Evolutionary conservation across 1,284 basidiomycete genomes (phyloP).

Genomic region (Blastosporella zonata): DNA sequence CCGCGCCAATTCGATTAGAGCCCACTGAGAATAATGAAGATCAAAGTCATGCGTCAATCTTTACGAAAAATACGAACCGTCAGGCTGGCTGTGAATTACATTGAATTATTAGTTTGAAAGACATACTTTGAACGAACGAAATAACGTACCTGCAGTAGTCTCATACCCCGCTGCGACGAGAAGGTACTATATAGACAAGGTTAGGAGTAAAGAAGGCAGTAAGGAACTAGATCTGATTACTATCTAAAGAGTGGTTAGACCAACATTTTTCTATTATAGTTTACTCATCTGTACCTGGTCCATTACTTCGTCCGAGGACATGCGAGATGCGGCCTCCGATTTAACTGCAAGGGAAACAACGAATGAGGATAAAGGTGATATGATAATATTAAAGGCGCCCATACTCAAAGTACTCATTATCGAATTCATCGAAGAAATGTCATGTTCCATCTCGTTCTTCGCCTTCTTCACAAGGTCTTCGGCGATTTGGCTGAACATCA

Average conservation of each 20-base stretch:
- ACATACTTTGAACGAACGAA: not conserved
- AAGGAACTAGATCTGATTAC: too few relatives aligned
- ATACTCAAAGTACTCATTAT: not conserved
- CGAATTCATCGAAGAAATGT: not conserved
- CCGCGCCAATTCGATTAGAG: slow-evolving; percentile 47
- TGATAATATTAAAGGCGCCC: not conserved
- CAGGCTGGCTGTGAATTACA: not conserved
- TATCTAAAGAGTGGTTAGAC: too few relatives aligned
- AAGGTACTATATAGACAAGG: slow-evolving; percentile 2
- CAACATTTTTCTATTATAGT: too few relatives aligned
- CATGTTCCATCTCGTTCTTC: not conserved
- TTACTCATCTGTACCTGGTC: not conserved
- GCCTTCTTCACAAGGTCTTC: not conserved
- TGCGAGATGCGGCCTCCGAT: not conserved
- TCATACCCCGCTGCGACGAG: slow-evolving; percentile 31
- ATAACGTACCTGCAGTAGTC: slow-evolving; percentile 36
- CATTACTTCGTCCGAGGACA: not conserved
- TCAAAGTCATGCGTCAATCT: not conserved
- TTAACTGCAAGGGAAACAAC: slow-evolving; percentile 31
- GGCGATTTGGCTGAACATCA: not conserved
- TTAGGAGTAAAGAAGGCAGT: too few relatives aligned
- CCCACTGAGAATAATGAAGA: slow-evolving; percentile 29
- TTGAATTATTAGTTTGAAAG: not conserved
- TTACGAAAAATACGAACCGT: not conserved
- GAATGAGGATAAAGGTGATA: slow-evolving; percentile 2